Evolutionary conservation across 768 basidiomycete genomes (phyloP).

Genomic region (Mrakia gelida): DNA sequence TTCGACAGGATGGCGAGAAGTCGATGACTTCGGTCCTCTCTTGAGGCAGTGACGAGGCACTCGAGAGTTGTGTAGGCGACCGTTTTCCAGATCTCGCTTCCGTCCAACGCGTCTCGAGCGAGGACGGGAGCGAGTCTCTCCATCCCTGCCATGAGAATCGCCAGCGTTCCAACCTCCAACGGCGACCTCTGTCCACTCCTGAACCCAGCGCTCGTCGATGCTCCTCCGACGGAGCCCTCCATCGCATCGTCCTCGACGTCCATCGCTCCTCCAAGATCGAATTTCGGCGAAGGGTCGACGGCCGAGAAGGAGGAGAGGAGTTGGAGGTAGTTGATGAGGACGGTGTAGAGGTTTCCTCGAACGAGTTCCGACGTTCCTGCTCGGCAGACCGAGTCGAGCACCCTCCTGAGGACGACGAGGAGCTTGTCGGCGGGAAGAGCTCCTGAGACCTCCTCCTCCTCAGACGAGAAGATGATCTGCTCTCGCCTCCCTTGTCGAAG

Average conservation of each 20-base stretch:
- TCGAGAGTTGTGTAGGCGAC: constrained; percentile 88
- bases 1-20: constrained; percentile 58
- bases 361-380: constrained; percentile 76
- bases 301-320: constrained; percentile 49
- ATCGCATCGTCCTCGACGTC: constrained; percentile 32
- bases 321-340: constrained; percentile 83
- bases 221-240: constrained; percentile 25
- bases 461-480: constrained; percentile 58
- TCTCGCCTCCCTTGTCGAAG: constrained; percentile 69
- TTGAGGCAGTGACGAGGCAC: constrained; percentile 66
- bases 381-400: constrained; percentile 70
- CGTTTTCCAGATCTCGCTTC: constrained; percentile 94
- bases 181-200: constrained; percentile 43
- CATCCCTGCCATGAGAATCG: constrained; percentile 61
- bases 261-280: constrained; percentile 16
- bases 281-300: constrained; percentile 20
- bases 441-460: constrained; percentile 45
- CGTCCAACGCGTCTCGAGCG: constrained; percentile 88
- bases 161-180: constrained; percentile 61
- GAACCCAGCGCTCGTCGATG: constrained; percentile 6
- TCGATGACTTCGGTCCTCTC: constrained; percentile 43
- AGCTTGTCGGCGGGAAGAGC: constrained; percentile 49
- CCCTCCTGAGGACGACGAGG: constrained; percentile 63
- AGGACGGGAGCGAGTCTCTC: constrained; percentile 70
- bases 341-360: constrained; percentile 90